Percentiles rank a stretch among this genome's conserved stretches.
These are phyloP conservation scores for Carex cristatella DNA, from an alignment of 176 grass and related monocot genomes.

Conservation along the genomic window DNA sequence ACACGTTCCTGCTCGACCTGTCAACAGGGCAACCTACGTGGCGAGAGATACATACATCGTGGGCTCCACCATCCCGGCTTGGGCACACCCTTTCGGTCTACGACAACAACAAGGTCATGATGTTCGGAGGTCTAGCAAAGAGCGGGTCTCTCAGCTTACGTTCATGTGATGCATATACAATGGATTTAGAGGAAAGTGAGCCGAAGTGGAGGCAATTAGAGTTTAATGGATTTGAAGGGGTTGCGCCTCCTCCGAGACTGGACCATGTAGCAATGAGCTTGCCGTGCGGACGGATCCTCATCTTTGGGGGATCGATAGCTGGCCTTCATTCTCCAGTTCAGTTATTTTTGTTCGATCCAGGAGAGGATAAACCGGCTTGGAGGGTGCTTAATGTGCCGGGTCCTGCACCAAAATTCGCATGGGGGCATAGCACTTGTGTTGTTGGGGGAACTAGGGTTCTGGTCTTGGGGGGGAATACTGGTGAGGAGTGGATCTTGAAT, in stretches of 20 bases:
- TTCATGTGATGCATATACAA: slow-evolving; percentile 59
- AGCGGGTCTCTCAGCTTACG: slow-evolving; percentile 73
- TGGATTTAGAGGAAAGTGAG: slow-evolving; percentile 62
- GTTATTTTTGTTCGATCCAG: slow-evolving; percentile 66
- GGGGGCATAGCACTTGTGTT: slow-evolving; percentile 94
- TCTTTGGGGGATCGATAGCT: slow-evolving; percentile 82
- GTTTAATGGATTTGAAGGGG: slow-evolving; percentile 39
- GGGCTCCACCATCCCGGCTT: slow-evolving; percentile 65
- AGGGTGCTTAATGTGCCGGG: slow-evolving; percentile 72
- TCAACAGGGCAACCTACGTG: slow-evolving; percentile 75
- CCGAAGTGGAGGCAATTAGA: slow-evolving; percentile 75
- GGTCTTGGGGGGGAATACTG: slow-evolving; percentile 69
- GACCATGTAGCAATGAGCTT: slow-evolving; percentile 82
- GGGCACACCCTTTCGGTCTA: slow-evolving; percentile 81
- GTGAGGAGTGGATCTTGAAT: slow-evolving; percentile 98
- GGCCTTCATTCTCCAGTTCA: slow-evolving; percentile 71
- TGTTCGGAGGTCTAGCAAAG: slow-evolving; percentile 87
- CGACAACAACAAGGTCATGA: slow-evolving; percentile 68
- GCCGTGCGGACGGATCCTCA: slow-evolving; percentile 79
- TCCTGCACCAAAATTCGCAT: slow-evolving; percentile 75
- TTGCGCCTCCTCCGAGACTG: slow-evolving; percentile 56
- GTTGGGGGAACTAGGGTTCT: slow-evolving; percentile 81
- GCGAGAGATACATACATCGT: slow-evolving; percentile 67
- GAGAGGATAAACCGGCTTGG: slow-evolving; percentile 81
- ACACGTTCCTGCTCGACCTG: slow-evolving; percentile 79